Base-by-base conservation (phyloP, 768 basidiomycete species). In the Naganishia friedmannii region DNA sequence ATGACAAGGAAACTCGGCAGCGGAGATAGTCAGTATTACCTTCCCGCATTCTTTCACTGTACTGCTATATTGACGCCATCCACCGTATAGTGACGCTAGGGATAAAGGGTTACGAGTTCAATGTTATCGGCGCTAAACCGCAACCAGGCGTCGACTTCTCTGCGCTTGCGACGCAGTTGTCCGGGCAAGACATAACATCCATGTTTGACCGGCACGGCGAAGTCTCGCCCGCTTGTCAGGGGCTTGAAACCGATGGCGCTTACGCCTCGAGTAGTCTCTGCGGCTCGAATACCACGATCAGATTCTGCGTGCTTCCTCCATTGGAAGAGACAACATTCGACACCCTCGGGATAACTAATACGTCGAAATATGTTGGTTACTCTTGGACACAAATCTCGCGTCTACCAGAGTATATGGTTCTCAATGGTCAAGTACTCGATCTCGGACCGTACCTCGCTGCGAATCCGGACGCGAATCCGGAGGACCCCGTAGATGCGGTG, bases 351-450 rank as follows among this genome's bases (percentile, higher is more conserved):
- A 84, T 98, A 57, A 79, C 83, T 45, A 87, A 89, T 76, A 91
- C 91, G 8, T 81, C 83, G 0, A 85, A 86, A 65, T 81, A 87
- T 60, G 88, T 91, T 32, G 96, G 96, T 7, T 98, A 95, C 78
- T 87, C 88, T 65, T 99, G 96, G 96, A 84, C 86, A 57, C 92
- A 97, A 78, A 89, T 98, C 29, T 85, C 89, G 0, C 77, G 74
- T n/a, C 83, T 91, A 23, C 71, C 83, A 45, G 86, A 89, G 76
- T 94, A 90, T 83, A 82, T 98, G 75, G 94, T 97, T 39, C 80
- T 98, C 67, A 93, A 98, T 75, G 96, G 96, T 37, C 87, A 88
- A 46, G 96, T 99, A 55, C 87, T 98, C 78, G 96, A 99, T 82
- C 86, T 99, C 83, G 85, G 85, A 66, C 89, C 93, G 7, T 99